phyloP scores from a whole-genome alignment of 2,329 filamentous ascomycete genomes.

The Aspergillus terreus region DNA sequence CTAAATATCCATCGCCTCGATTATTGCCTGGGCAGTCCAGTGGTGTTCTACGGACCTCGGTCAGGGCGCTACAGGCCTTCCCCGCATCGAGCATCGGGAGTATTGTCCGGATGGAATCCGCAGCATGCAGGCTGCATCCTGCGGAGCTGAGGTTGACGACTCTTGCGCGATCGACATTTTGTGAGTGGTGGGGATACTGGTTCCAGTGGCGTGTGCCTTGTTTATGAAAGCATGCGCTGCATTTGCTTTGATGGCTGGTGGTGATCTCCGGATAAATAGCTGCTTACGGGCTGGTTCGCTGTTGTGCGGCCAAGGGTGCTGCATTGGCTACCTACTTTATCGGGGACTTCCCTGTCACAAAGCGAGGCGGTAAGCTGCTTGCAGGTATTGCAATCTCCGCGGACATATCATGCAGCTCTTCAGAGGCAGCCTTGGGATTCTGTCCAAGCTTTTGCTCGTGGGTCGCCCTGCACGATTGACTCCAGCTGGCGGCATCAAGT shows the following conservation, averaged over 20 bases:
- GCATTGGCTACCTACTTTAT: not conserved
- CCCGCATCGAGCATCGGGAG: not conserved
- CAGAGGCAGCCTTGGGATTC: not conserved
- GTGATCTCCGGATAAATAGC: not conserved
- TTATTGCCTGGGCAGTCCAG: not conserved
- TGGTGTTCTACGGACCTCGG: not conserved
- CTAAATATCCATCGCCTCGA: not conserved
- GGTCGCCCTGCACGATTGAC: conserved; percentile 7
- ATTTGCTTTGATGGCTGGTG: not conserved
- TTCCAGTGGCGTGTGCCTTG: not conserved
- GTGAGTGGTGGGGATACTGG: not conserved
- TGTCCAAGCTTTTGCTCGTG: conserved; percentile 6
- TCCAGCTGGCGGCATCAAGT: conserved; percentile 6
- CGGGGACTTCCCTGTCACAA: not conserved
- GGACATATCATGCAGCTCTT: conserved; percentile 5
- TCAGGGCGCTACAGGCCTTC: not conserved
- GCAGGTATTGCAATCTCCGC: conserved; percentile 5
- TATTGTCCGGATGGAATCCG: not conserved
- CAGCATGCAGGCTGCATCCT: not conserved
- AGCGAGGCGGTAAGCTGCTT: not conserved
- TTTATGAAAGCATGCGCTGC: not conserved
- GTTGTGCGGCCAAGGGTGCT: not conserved
- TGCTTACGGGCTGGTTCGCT: not conserved
- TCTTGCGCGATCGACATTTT: no score
- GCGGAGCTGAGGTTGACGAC: not conserved